A percentile compares a stretch with the other conserved stretches of the same genome.
Conservation (phyloP, 2,329 filamentous ascomycete genomes). For the Penicillium sp. region DNA sequence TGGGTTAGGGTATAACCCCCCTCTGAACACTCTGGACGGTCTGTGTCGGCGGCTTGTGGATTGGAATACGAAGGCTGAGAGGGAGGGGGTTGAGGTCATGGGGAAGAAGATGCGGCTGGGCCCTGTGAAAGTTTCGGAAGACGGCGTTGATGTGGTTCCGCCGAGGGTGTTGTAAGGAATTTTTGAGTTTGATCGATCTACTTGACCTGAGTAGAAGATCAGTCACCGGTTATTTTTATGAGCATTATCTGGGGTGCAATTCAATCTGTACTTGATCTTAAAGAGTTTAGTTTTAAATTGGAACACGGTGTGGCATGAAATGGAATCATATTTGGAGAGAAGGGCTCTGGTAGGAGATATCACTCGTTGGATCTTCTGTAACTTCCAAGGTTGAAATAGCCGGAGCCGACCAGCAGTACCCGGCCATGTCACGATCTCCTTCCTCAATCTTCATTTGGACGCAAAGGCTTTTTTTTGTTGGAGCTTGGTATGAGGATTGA, state of each 20-base stretch:
- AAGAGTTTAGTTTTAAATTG: background rate
- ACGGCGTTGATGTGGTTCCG: conserved; percentile 20
- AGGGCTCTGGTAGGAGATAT: background rate
- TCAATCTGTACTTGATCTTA: background rate
- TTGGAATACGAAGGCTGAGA: conserved; percentile 33
- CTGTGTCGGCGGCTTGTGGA: conserved; percentile 35
- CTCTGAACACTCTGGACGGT: conserved; percentile 35
- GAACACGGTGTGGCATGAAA: background rate
- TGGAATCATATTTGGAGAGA: background rate
- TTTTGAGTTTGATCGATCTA: background rate
- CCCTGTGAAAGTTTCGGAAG: conserved; percentile 13
- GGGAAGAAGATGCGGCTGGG: conserved; percentile 9
- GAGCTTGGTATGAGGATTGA: background rate
- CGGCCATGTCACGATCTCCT: background rate
- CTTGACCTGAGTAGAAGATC: background rate
- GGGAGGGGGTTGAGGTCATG: conserved; percentile 12
- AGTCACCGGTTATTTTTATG: no score
- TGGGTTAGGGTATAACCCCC: conserved; percentile 35
- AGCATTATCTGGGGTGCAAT: background rate
- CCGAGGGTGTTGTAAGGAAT: conserved; percentile 18
- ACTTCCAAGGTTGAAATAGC: background rate
- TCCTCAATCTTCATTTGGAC: background rate
- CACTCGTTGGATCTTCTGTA: background rate
- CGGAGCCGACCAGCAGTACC: conserved; percentile 4
- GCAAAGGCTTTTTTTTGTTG: background rate